phyloP scores from a whole-genome alignment of 1,139 yeast genomes.

The Spathaspora sp. region DNA sequence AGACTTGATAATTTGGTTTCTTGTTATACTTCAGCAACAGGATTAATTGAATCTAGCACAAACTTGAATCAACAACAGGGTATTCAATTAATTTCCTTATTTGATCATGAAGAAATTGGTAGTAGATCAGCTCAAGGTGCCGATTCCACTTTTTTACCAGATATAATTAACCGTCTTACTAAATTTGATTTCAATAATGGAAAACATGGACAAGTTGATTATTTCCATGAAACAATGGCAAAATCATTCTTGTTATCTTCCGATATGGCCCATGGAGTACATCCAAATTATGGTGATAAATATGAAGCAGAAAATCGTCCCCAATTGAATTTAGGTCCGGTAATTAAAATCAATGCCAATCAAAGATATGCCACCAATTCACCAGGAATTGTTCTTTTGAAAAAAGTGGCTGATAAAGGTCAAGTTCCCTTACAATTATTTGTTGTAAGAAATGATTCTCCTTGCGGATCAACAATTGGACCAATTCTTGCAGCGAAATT shows the following conservation, averaged over 20 bases:
- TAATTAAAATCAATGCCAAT: constrained; percentile 88
- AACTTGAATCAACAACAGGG: constrained; percentile 48
- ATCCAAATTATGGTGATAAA: constrained; percentile 79
- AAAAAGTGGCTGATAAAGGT: constrained; percentile 65
- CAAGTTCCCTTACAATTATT: constrained; percentile 75
- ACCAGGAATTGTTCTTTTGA: constrained; percentile 78
- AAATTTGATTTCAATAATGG: constrained; percentile 28
- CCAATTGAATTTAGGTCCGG: constrained; percentile 83
- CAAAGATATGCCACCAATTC: constrained; percentile 95
- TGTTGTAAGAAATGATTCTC: constrained; percentile 87
- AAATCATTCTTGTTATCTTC: constrained; percentile 88
- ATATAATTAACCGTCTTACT: constrained; percentile 67
- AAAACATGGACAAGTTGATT: constrained; percentile 13
- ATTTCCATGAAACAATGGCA: constrained; percentile 64
- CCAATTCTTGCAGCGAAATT: constrained; percentile 87
- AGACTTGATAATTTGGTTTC: constrained; percentile 89
- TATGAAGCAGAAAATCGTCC: constrained; percentile 84
- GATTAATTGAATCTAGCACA: constrained; percentile 57
- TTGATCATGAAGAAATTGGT: constrained; percentile 96
- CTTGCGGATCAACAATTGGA: constrained; percentile 97
- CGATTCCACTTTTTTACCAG: constrained; percentile 84
- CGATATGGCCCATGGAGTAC: constrained; percentile 96
- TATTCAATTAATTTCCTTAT: constrained; percentile 72
- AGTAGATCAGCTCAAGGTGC: constrained; percentile 96
- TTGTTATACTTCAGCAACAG: constrained; percentile 76